Conservation (phyloP, 2,329 filamentous ascomycete species). For the Pseudogymnoascus sp. region DNA sequence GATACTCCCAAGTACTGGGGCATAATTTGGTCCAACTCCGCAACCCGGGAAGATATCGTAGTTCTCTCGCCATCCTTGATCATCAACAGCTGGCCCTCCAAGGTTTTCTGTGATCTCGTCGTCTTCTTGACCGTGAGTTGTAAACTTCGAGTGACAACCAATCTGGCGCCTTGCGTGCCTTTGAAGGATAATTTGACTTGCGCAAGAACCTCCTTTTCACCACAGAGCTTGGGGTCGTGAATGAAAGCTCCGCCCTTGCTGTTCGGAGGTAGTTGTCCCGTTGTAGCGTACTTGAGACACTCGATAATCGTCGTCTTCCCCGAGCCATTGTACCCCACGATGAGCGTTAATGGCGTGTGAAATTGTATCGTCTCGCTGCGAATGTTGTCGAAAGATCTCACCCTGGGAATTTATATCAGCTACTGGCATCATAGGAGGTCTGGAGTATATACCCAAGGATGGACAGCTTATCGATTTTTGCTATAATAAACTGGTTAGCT, state of each 20-base stretch:
- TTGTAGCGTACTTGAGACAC: slow-evolving; percentile 95
- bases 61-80: slow-evolving; percentile 71
- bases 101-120: slow-evolving; percentile 66
- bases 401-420: slow-evolving; percentile 31
- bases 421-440: not conserved
- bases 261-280: slow-evolving; percentile 86
- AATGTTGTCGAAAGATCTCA: slow-evolving; percentile 77
- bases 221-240: slow-evolving; percentile 87
- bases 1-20: slow-evolving; percentile 84
- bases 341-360: slow-evolving; percentile 83
- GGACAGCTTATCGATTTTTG: slow-evolving; percentile 81
- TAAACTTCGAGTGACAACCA: slow-evolving; percentile 76
- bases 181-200: slow-evolving; percentile 87
- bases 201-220: slow-evolving; percentile 81
- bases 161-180: slow-evolving; percentile 65
- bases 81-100: slow-evolving; percentile 72
- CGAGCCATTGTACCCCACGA: slow-evolving; percentile 94
- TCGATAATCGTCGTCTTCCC: slow-evolving; percentile 99
- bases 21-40: slow-evolving; percentile 75
- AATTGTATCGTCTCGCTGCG: slow-evolving; percentile 75
- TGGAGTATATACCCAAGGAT: slow-evolving; percentile 41
- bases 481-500: slow-evolving; percentile 37
- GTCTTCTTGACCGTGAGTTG: slow-evolving; percentile 82
- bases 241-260: slow-evolving; percentile 87
- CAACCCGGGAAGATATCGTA: slow-evolving; percentile 68